phyloP scores from a whole-genome alignment of 345 rosid genomes.

The Euphorbia tirucalli region DNA sequence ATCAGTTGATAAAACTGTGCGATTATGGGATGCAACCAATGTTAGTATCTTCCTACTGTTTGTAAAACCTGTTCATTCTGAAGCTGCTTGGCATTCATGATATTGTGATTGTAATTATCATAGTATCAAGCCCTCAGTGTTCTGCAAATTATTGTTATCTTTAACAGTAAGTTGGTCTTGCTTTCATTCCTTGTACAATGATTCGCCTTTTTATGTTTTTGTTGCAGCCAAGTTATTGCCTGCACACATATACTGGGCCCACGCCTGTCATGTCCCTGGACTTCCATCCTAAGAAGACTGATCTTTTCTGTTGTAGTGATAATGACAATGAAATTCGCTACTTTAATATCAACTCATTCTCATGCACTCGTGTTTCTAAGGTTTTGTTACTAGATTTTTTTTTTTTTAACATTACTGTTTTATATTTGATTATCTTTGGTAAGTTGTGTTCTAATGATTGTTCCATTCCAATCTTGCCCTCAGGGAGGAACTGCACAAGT shows the following conservation, averaged over 20 bases:
- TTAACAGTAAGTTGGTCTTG: background rate
- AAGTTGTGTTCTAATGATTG: background rate
- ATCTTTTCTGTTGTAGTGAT: constrained; percentile 62
- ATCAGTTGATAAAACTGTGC: constrained; percentile 64
- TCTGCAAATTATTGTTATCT: background rate
- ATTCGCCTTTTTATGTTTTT: constrained; percentile 14
- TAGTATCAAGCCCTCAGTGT: background rate
- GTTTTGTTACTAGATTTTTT: constrained; percentile 25
- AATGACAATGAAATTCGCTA: constrained; percentile 51
- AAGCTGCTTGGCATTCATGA: background rate
- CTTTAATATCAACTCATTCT: constrained; percentile 49
- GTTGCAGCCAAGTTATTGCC: constrained; percentile 51
- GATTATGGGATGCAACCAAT: constrained; percentile 63
- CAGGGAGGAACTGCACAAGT: constrained; percentile 60
- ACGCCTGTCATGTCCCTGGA: constrained; percentile 63
- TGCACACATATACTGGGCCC: constrained; percentile 49
- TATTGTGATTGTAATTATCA: background rate
- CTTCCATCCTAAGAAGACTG: constrained; percentile 64
- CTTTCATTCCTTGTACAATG: background rate
- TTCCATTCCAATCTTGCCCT: background rate
- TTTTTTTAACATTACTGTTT: background rate
- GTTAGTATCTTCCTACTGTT: constrained; percentile 31
- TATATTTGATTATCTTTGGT: background rate
- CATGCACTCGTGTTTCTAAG: constrained; percentile 46
- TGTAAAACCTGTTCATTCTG: background rate